These are phyloP conservation scores for Trichoderma afroharzianum DNA, from an alignment of 2,329 filamentous ascomycete species.

Conservation along the genomic window DNA sequence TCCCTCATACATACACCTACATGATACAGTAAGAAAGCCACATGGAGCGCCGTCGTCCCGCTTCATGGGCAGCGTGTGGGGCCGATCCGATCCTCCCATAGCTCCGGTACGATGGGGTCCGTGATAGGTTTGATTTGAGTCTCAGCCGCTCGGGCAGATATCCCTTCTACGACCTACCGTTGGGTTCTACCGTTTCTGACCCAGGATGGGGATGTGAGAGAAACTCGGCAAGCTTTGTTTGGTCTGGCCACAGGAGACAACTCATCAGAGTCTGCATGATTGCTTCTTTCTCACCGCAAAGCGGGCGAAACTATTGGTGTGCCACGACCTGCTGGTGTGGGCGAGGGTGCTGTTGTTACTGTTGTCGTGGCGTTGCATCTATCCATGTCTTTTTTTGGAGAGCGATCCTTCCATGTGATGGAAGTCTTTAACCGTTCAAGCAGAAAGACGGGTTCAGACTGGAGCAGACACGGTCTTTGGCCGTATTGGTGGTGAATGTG, in stretches of 20 bases:
- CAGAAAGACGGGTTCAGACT: not conserved
- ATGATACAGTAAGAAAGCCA: constrained; percentile 13
- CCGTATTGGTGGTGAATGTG: not conserved
- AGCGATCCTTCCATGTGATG: constrained; percentile 7
- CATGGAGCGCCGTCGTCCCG: constrained; percentile 10
- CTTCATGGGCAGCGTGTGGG: constrained; percentile 8
- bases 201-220: not conserved
- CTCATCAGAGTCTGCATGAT: constrained; percentile 14
- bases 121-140: constrained; percentile 4
- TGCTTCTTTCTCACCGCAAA: constrained; percentile 13
- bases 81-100: constrained; percentile 16
- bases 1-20: not conserved
- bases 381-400: constrained; percentile 8
- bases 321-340: constrained; percentile 1
- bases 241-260: constrained; percentile 8
- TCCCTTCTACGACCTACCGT: not conserved
- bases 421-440: constrained; percentile 1
- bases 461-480: not conserved
- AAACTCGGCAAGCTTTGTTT: constrained; percentile 11
- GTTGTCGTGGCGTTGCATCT: constrained; percentile 14
- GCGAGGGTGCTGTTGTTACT: not conserved
- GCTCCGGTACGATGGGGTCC: constrained; percentile 13
- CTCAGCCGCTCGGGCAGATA: constrained; percentile 6
- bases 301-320: constrained; percentile 6
- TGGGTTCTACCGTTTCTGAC: constrained; percentile 13